phyloP scores from a whole-genome alignment of 1,284 basidiomycete species.

The Heterobasidion parviporum region DNA sequence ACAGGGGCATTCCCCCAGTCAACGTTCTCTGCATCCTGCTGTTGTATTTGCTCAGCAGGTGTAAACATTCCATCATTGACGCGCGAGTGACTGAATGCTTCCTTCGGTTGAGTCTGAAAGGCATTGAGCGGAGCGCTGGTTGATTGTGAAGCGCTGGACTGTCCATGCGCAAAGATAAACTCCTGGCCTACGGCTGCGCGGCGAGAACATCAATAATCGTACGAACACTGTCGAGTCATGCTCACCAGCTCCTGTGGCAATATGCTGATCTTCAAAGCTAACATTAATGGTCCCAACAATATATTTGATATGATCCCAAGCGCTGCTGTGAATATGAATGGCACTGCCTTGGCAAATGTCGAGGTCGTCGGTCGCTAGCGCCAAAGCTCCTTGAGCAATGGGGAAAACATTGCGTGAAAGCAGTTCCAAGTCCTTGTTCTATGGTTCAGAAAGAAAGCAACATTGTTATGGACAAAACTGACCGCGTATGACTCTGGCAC shows the following conservation, averaged over 20 bases:
- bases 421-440: slow-evolving; percentile 6
- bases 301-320: slow-evolving; percentile 16
- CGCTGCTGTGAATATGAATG: slow-evolving; percentile 15
- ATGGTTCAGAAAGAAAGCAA: not conserved
- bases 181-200: too few species aligned
- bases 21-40: slow-evolving; percentile 4
- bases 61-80: not conserved
- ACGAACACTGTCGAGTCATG: not conserved
- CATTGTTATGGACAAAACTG: not conserved
- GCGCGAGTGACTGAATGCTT: not conserved
- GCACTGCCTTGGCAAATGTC: slow-evolving; percentile 11
- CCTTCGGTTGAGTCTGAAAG: not conserved
- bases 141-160: not conserved
- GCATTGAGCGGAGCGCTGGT: not conserved
- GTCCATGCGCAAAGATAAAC: not conserved
- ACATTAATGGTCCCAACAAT: slow-evolving; percentile 13
- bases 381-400: slow-evolving; percentile 5
- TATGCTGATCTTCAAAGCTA: not conserved
- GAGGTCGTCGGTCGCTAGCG: slow-evolving; percentile 17
- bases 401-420: slow-evolving; percentile 10
- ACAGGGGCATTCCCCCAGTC: slow-evolving; percentile 1
- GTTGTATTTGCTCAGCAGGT: too few species aligned
- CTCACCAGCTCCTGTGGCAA: not conserved
- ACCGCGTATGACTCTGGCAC: slow-evolving; percentile 8
- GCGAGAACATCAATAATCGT: not conserved